Conservation (phyloP, 1,139 yeast genomes). For the Sugiyamaella paludigena region DNA sequence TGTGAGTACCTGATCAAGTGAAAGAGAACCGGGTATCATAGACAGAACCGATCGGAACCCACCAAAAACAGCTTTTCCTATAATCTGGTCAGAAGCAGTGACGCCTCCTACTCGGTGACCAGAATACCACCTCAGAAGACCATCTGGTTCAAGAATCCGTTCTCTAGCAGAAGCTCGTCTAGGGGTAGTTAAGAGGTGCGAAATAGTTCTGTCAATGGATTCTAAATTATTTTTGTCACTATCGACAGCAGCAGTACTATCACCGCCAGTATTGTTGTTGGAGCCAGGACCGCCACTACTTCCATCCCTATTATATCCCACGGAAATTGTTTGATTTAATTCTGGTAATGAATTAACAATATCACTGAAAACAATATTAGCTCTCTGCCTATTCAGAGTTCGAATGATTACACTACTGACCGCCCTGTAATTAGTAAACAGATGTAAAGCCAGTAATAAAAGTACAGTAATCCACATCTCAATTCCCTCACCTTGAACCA, state of each 20-base stretch:
- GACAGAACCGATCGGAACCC: constrained; percentile 23
- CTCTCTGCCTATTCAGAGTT: constrained; percentile 38
- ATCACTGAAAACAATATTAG: constrained; percentile 37
- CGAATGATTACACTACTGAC: constrained; percentile 37
- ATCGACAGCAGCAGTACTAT: background rate
- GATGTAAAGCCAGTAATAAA: constrained; percentile 32
- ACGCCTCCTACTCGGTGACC: background rate
- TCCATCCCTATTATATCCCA: constrained; percentile 3
- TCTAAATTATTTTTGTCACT: constrained; percentile 18
- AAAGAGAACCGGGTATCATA: constrained; percentile 11
- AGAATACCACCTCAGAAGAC: constrained; percentile 31
- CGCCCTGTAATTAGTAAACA: constrained; percentile 40
- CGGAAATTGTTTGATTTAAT: constrained; percentile 24
- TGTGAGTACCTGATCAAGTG: constrained; percentile 19
- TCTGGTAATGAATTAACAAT: constrained; percentile 30
- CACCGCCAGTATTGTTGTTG: background rate
- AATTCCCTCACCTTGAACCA: constrained; percentile 35
- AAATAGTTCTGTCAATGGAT: constrained; percentile 20
- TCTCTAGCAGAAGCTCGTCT: constrained; percentile 30
- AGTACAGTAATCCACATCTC: constrained; percentile 35
- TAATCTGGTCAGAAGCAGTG: constrained; percentile 17
- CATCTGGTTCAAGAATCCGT: constrained; percentile 36
- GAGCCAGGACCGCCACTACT: background rate
- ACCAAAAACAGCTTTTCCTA: constrained; percentile 28
- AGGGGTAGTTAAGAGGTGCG: constrained; percentile 33